A percentile compares a stretch with the other conserved stretches of the same genome.
Evolutionary conservation across 129 eudicot species (phyloP).

Genomic region (Chrysanthemum seticuspe): DNA sequence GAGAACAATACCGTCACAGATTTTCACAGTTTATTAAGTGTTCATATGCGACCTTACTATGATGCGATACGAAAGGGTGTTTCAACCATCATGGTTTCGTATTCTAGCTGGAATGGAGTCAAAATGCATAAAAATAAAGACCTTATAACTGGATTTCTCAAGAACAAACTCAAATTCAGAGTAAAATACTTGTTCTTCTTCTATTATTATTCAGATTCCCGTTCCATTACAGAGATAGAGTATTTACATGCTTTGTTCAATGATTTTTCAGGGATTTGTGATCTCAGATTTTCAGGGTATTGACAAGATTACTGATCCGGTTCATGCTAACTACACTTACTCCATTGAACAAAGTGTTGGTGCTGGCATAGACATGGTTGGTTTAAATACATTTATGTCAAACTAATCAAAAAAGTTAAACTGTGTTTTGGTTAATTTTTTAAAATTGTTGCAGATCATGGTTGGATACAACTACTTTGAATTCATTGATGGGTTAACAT

Average conservation of each 20-base stretch:
- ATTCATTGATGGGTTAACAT: conserved; percentile 44
- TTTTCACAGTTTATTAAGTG: conserved; percentile 54
- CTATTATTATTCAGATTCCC: not conserved
- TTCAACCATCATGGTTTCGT: conserved; percentile 78
- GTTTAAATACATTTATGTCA: not conserved
- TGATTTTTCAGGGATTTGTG: conserved; percentile 65
- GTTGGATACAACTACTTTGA: conserved; percentile 61
- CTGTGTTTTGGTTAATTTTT: no score
- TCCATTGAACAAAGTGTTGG: conserved; percentile 57
- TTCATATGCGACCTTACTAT: conserved; percentile 83
- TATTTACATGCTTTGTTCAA: not conserved
- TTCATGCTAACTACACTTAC: conserved; percentile 76
- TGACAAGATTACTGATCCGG: conserved; percentile 78
- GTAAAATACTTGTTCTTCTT: conserved; percentile 23
- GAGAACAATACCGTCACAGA: conserved; percentile 59
- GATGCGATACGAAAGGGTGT: conserved; percentile 77
- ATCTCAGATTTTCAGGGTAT: conserved; percentile 90
- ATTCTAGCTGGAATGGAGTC: conserved; percentile 78
- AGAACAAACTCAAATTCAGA: conserved; percentile 65
- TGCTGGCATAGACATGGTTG: conserved; percentile 89
- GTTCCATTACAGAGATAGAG: not conserved
- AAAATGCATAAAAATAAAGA: conserved; percentile 76
- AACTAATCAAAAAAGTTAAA: no score
- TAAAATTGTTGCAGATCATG: conserved; percentile 53
- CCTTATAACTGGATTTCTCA: conserved; percentile 65